Evolutionary conservation across 345 rosid genomes (phyloP).

Genomic region (Cardamine resedifolia): DNA sequence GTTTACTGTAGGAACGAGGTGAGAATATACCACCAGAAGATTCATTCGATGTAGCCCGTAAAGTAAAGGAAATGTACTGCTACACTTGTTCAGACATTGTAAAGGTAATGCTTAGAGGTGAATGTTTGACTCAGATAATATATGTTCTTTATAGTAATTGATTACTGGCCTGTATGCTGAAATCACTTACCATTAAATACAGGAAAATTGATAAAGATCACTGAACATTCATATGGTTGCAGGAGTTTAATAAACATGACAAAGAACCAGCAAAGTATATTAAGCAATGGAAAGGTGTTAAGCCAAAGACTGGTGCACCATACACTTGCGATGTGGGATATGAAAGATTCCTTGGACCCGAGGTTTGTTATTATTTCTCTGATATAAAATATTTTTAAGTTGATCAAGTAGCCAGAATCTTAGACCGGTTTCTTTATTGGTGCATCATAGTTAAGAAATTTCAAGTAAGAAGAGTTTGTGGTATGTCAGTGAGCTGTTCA

Average conservation of each 20-base stretch:
- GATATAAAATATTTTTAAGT: neutral
- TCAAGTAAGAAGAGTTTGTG: neutral
- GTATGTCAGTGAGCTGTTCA: constrained; percentile 4
- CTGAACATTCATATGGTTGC: constrained; percentile 36
- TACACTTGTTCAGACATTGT: constrained; percentile 94
- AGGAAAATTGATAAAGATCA: constrained; percentile 1
- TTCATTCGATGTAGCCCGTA: constrained; percentile 90
- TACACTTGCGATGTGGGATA: constrained; percentile 94
- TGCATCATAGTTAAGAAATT: neutral
- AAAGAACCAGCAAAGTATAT: constrained; percentile 88
- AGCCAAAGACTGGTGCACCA: constrained; percentile 98
- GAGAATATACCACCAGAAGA: constrained; percentile 97
- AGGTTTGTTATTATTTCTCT: constrained; percentile 55
- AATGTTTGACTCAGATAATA: neutral
- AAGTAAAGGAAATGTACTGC: constrained; percentile 90
- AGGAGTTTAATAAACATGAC: constrained; percentile 98
- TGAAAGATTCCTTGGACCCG: constrained; percentile 97
- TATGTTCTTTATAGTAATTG: neutral
- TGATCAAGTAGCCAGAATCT: neutral
- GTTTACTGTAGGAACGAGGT: constrained; percentile 81
- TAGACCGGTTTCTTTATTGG: neutral
- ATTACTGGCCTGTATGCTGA: constrained; percentile 25
- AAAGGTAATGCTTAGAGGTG: constrained; percentile 55
- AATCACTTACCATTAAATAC: neutral
- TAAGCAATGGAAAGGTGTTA: constrained; percentile 91